Conservation (phyloP, 495 filamentous ascomycete species). For the Parathielavia hyrcaniae region DNA sequence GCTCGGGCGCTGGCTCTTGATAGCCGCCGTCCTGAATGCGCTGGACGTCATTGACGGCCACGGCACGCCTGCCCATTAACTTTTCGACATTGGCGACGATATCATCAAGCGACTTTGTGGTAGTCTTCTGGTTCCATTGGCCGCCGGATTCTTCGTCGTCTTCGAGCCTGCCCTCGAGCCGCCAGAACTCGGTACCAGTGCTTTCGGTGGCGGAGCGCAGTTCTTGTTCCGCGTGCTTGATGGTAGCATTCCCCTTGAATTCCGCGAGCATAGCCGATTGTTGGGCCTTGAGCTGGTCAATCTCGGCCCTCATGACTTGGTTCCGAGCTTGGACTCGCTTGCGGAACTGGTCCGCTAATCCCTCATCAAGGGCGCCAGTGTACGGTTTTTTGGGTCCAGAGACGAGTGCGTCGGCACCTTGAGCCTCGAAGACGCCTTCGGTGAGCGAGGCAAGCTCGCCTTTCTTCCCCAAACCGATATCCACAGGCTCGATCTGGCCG, state of each 20-base stretch:
- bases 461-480: slow-evolving; percentile 78
- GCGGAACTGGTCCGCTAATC: slow-evolving; percentile 68
- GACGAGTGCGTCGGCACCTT: slow-evolving; percentile 53
- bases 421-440: slow-evolving; percentile 60
- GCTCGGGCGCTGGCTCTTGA: slow-evolving; percentile 50
- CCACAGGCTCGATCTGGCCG: slow-evolving; percentile 74
- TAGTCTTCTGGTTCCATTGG: slow-evolving; percentile 38
- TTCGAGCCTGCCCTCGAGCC: slow-evolving; percentile 55
- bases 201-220: slow-evolving; percentile 52
- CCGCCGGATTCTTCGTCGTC: slow-evolving; percentile 48
- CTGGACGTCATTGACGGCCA: slow-evolving; percentile 54
- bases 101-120: slow-evolving; percentile 51
- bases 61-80: slow-evolving; percentile 50
- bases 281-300: slow-evolving; percentile 70
- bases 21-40: slow-evolving; percentile 66
- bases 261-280: slow-evolving; percentile 70
- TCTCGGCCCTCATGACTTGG: slow-evolving; percentile 62
- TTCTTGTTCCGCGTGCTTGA: slow-evolving; percentile 60
- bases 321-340: slow-evolving; percentile 62
- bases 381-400: slow-evolving; percentile 44
- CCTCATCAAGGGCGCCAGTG: slow-evolving; percentile 57
- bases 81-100: slow-evolving; percentile 54
- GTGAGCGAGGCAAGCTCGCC: slow-evolving; percentile 80
- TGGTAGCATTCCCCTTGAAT: slow-evolving; percentile 57
- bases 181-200: slow-evolving; percentile 54